Evolutionary conservation across 805 yeast genomes (phyloP), one percentile per base, ranked within the genome.

Genomic region (Naumovozyma dairenensis): DNA sequence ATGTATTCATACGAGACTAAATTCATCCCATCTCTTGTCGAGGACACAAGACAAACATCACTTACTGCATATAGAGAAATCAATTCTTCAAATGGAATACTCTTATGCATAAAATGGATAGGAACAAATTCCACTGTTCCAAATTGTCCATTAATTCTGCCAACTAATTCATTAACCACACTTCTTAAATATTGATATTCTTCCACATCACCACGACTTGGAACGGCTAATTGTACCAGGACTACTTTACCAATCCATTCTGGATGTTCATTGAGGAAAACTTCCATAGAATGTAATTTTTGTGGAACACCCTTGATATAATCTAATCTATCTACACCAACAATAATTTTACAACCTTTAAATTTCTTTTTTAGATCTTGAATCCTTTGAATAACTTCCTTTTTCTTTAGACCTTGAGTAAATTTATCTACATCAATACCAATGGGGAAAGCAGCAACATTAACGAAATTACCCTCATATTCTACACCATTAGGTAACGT

Each of bases 21-120:
- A 57, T 89, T 89, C 98, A 89, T 89, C 46, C 98, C 98, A 55
- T 89, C 98, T 52, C 98, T 72, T 1, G 97, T 92, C 3, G 94
- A 80, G 31, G 87, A 76, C 18, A 89, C 96, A 6, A 86, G 62
- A 57, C 97, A 92, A 14, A 82, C 92, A 51, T 89, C 97, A 41
- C 87, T 73, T 17, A 80, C 67, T 12, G 81, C 68, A 56, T 92
- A 89, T 36, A 89, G 69, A 12, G 96, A 76, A 39, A 87, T 81
- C 55, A 92, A 70, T 59, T 89, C 97, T 32, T 86, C 79, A 55
- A 92, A 89, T 27, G 86, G 80, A 29, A 89, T 75, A 2, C 93
- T 77, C 53, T 79, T 84, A 63, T 89, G 97, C 77, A 89, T 68
- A 62, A 83, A 89, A 60, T 89, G 97, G 44, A 89, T 86, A 1